Conservation (phyloP, 78 protist species). For the Planoprotostelium fungivorum region DNA sequence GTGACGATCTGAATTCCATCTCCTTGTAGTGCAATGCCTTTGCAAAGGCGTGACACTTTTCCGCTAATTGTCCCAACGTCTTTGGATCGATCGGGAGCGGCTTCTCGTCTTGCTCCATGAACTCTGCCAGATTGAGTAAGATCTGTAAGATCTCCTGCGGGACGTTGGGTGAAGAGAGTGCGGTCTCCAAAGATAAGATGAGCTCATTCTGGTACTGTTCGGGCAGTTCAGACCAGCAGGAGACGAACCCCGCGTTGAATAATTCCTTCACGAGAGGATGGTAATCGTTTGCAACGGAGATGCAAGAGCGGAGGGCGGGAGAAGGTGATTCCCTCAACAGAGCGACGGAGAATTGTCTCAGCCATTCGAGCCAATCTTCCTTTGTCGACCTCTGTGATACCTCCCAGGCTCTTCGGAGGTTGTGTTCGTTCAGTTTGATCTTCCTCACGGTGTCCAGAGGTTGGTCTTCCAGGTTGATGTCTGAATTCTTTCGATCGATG, state of each 20-base stretch:
- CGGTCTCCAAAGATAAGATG: slow-evolving; percentile 35
- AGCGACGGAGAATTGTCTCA: slow-evolving; percentile 82
- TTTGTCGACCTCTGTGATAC: slow-evolving; percentile 65
- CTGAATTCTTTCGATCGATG: not conserved
- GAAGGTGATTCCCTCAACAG: slow-evolving; percentile 92
- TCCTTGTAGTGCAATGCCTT: slow-evolving; percentile 95
- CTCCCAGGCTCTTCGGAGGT: slow-evolving; percentile 83
- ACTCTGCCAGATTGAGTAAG: slow-evolving; percentile 94
- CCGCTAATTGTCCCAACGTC: slow-evolving; percentile 85
- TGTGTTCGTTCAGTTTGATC: slow-evolving; percentile 64
- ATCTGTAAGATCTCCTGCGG: slow-evolving; percentile 90
- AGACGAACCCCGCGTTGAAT: slow-evolving; percentile 94
- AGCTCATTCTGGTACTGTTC: slow-evolving; percentile 60
- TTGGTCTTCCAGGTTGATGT: not conserved
- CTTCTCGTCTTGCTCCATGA: slow-evolving; percentile 90
- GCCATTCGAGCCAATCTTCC: slow-evolving; percentile 97
- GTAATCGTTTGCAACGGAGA: slow-evolving; percentile 73
- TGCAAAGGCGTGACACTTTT: slow-evolving; percentile 93
- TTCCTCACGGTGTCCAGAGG: slow-evolving; percentile 22
- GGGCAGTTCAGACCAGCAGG: slow-evolving; percentile 90
- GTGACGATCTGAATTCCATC: slow-evolving; percentile 62
- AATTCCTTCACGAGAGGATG: slow-evolving; percentile 88
- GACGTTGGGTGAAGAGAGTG: slow-evolving; percentile 50
- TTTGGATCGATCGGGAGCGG: slow-evolving; percentile 77
- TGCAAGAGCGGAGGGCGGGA: slow-evolving; percentile 92